These are phyloP conservation scores for Pholiota adiposa DNA, from an alignment of 1,284 basidiomycete species.

Conservation along the genomic window DNA sequence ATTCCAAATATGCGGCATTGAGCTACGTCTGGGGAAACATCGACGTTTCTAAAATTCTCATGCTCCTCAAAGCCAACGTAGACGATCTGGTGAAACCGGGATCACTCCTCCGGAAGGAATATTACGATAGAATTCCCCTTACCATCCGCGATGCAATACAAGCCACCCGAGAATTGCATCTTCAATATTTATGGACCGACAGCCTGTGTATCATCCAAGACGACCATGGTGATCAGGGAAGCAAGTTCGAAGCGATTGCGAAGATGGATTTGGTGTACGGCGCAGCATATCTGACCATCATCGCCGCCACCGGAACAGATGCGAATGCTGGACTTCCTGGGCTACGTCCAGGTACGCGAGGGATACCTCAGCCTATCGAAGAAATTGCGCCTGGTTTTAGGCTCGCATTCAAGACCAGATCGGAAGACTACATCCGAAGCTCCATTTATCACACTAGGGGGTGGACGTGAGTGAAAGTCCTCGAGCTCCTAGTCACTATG, in stretches of 20 bases:
- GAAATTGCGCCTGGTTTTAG: slow-evolving; percentile 12
- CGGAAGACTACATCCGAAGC: background rate
- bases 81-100: slow-evolving; percentile 8
- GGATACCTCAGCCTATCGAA: slow-evolving; percentile 6
- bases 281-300: slow-evolving; percentile 12
- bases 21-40: slow-evolving; percentile 18
- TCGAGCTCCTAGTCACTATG: background rate
- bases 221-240: slow-evolving; percentile 6
- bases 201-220: slow-evolving; percentile 18
- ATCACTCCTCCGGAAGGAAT: background rate
- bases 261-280: slow-evolving; percentile 17
- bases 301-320: slow-evolving; percentile 10
- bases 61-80: slow-evolving; percentile 1
- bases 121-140: slow-evolving; percentile 2
- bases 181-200: slow-evolving; percentile 19
- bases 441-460: slow-evolving; percentile 12
- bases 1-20: slow-evolving; percentile 11
- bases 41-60: slow-evolving; percentile 1
- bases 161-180: slow-evolving; percentile 6
- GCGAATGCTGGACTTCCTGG: slow-evolving; percentile 17
- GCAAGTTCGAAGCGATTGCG: slow-evolving; percentile 13
- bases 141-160: slow-evolving; percentile 17
- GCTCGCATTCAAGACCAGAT: slow-evolving; percentile 10
- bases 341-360: slow-evolving; percentile 1
- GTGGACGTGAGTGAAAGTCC: slow-evolving; percentile 14